Conservation (phyloP, 2,329 filamentous ascomycete genomes). For the Stachybotrys echinatus region DNA sequence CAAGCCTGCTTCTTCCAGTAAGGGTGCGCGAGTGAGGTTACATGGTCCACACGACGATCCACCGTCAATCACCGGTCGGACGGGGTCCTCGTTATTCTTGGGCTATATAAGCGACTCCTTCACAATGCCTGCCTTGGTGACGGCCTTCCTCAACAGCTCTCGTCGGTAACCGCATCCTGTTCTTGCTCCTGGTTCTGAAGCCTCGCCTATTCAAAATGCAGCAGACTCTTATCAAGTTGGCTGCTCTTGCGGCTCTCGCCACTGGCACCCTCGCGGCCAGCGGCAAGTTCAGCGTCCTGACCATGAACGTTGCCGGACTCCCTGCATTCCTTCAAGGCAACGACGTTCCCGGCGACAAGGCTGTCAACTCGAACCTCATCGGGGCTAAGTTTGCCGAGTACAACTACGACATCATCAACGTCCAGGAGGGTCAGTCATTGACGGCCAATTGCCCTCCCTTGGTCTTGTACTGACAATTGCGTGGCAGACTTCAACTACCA, state of each 20-base stretch:
- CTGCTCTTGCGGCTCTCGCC: background rate
- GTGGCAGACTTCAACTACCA: conserved; percentile 61
- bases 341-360: conserved; percentile 57
- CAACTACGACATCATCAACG: conserved; percentile 56
- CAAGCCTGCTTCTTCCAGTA: too few relatives aligned
- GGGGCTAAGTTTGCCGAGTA: conserved; percentile 51
- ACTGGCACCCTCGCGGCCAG: conserved; percentile 1
- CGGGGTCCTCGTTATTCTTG: too few relatives aligned
- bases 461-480: background rate
- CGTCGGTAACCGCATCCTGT: too few relatives aligned
- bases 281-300: conserved; percentile 44
- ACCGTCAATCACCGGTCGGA: too few relatives aligned
- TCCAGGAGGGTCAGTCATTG: conserved; percentile 48
- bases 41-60: background rate
- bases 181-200: too few relatives aligned
- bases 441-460: too few relatives aligned
- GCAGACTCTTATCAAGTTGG: background rate
- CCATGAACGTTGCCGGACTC: conserved; percentile 57
- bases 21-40: background rate
- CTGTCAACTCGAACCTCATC: conserved; percentile 49
- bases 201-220: background rate
- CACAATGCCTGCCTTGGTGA: too few relatives aligned
- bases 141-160: too few relatives aligned
- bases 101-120: too few relatives aligned
- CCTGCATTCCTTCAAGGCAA: conserved; percentile 53